Evolutionary conservation across 1,284 basidiomycete genomes (phyloP), one percentile per base, ranked within the genome.

Genomic region (Ganoderma meredithae): DNA sequence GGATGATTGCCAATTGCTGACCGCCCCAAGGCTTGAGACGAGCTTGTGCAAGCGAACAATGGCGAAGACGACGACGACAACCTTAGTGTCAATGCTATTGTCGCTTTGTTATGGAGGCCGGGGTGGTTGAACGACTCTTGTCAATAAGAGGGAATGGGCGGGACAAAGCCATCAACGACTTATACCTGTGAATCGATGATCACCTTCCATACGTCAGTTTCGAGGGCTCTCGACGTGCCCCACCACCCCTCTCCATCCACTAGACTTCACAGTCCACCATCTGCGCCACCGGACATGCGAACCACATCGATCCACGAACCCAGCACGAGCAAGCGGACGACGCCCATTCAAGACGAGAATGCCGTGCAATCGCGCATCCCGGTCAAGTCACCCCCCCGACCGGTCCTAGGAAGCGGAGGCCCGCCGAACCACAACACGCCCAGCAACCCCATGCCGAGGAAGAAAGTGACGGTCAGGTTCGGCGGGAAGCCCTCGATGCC

Each of bases 251-350:
- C 58, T 19, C 52, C 66, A 47, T 31, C 62, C 65, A 53, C 43
- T 39, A 27, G 22, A 17, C 59, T 62, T 39, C 43, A 40, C 15
- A 43, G 58, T 17, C 64, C 55, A 62, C 27, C 62, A 39, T 62
- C 62, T 59, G 56, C n/a, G 58, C 52, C 64, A 58, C 68, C 68
- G 58, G 64, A 39, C 10, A 71, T 71, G 67, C 66, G 52, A 56
- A 62, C 64, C 59, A 19, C 64, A 49, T 64, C 64, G 10, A 40
- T 66, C 33, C 25, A 33, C 60, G 39, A 41, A 27, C 49, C 33
- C 47, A 68, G 63, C 53, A 71, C 52, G 52, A 68, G 61, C 53
- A 71, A 59, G 44, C 70, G 67, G 63, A 71, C 49, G 65, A 56
- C 64, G 60, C 49, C 64, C 58, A 61, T 65, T 41, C 65, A 63